A percentile compares a stretch with the other conserved stretches of the same genome.
phyloP scores from a whole-genome alignment of 345 rosid genomes.

The Eucalyptus curtisii region DNA sequence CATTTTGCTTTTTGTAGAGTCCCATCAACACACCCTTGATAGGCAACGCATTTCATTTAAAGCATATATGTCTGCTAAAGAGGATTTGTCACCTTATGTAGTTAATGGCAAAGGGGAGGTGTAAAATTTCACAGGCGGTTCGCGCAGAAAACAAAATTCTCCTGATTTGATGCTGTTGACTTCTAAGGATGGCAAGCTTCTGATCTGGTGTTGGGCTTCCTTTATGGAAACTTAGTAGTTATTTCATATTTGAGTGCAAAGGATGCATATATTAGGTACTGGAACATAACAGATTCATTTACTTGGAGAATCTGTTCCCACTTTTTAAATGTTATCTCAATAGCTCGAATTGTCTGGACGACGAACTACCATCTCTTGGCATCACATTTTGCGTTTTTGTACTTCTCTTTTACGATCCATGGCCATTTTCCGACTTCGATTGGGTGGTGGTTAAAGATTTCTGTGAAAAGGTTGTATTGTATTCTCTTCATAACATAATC shows the following conservation, averaged over 20 bases:
- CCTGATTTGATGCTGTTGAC: not conserved
- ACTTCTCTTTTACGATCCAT: not conserved
- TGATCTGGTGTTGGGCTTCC: not conserved
- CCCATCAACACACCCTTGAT: not conserved
- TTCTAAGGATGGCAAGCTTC: not conserved
- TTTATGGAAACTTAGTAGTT: not conserved
- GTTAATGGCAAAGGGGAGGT: not conserved
- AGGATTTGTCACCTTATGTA: not conserved
- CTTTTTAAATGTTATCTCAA: not conserved
- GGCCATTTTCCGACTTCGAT: not conserved
- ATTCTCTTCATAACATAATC: not conserved
- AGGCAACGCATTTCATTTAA: not conserved
- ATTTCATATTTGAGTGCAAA: not conserved
- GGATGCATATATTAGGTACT: not conserved
- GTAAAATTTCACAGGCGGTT: not conserved
- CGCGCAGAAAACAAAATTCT: not conserved
- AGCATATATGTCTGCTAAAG: not conserved
- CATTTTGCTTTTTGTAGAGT: not conserved
- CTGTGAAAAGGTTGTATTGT: not conserved
- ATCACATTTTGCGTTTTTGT: not conserved
- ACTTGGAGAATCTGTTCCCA: not conserved
- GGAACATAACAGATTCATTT: not conserved
- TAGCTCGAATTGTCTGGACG: not conserved
- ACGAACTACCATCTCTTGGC: not conserved
- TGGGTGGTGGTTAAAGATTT: not conserved